Percentiles rank a stretch among this genome's conserved stretches.
Evolutionary conservation across 1,284 basidiomycete genomes (phyloP).

Genomic region (Rhodotorula mucilaginosa): DNA sequence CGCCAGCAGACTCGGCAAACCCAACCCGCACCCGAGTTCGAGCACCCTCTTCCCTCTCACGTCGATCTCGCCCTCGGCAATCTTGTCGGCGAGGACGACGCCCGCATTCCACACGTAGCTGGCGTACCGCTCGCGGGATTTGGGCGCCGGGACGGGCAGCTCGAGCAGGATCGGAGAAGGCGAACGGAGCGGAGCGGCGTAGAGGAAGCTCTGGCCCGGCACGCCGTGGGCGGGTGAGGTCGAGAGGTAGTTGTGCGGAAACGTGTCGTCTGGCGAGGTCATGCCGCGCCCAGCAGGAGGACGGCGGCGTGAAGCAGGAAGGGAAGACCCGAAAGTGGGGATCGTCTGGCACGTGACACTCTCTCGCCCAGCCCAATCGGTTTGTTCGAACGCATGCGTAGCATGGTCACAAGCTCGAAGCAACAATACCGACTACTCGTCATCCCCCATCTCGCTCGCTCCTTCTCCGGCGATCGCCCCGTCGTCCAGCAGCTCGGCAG

Average conservation of each 20-base stretch:
- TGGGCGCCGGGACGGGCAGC: conserved; percentile 6
- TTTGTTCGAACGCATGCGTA: no score
- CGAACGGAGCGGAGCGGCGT: conserved; percentile 6
- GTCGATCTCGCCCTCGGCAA: conserved; percentile 8
- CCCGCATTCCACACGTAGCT: conserved; percentile 15
- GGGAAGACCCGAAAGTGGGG: background rate
- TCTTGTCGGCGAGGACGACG: conserved; percentile 21
- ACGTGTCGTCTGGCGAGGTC: background rate
- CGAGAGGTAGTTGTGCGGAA: conserved; percentile 13
- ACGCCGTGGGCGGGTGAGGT: conserved; percentile 15
- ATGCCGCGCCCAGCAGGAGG: no score
- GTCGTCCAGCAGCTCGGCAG: background rate
- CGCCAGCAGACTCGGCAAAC: conserved; percentile 12
- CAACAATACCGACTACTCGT: background rate
- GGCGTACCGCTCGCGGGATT: background rate
- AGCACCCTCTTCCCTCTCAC: conserved; percentile 21
- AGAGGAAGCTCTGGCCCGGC: conserved; percentile 13
- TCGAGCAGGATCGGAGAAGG: conserved; percentile 6
- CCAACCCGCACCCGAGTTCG: conserved; percentile 22
- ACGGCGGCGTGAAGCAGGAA: background rate
- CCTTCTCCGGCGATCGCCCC: background rate
- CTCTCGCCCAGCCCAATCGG: no score
- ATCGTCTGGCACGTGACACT: background rate
- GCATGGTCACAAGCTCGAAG: background rate
- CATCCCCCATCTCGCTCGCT: conserved; percentile 2